Percentiles rank a stretch among this genome's conserved stretches.
Evolutionary conservation across 805 yeast species (phyloP).

Genomic region (Wickerhamomyces sydowiorum): DNA sequence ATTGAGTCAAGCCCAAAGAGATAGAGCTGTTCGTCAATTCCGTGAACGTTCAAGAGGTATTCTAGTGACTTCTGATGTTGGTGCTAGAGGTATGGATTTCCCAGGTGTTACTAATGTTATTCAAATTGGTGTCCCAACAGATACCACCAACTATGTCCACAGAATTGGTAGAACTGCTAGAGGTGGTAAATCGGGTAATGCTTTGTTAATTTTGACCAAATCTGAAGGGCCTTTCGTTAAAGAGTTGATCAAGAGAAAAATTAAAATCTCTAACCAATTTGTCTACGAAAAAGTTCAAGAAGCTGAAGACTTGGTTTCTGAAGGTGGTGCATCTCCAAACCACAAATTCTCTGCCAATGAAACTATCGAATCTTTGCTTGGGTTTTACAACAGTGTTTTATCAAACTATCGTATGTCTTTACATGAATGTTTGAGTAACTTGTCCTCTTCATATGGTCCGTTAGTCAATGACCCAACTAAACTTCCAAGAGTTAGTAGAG

Average conservation of each 20-base stretch:
- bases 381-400: slow-evolving; percentile 28
- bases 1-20: slow-evolving; percentile 64
- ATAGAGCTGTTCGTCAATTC: slow-evolving; percentile 49
- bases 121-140: slow-evolving; percentile 75
- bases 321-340: slow-evolving; percentile 16
- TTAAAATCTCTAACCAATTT: slow-evolving; percentile 41
- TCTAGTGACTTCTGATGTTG: slow-evolving; percentile 84
- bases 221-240: slow-evolving; percentile 52
- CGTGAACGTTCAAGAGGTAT: slow-evolving; percentile 44
- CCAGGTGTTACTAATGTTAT: slow-evolving; percentile 80
- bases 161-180: slow-evolving; percentile 96
- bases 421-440: slow-evolving; percentile 27
- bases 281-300: slow-evolving; percentile 33
- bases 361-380: slow-evolving; percentile 29
- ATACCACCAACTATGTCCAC: slow-evolving; percentile 78
- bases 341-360: slow-evolving; percentile 25
- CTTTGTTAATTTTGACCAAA: slow-evolving; percentile 52
- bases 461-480: slow-evolving; percentile 12
- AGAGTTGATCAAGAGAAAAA: slow-evolving; percentile 46
- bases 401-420: slow-evolving; percentile 27
- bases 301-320: slow-evolving; percentile 25
- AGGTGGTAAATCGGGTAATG: slow-evolving; percentile 76
- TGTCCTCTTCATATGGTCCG: slow-evolving; percentile 24
- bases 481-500: slow-evolving; percentile 16
- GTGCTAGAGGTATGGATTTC: slow-evolving; percentile 96